Evolutionary conservation across 495 filamentous ascomycete genomes (phyloP).

Genomic region (Thermochaetoides thermophila): DNA sequence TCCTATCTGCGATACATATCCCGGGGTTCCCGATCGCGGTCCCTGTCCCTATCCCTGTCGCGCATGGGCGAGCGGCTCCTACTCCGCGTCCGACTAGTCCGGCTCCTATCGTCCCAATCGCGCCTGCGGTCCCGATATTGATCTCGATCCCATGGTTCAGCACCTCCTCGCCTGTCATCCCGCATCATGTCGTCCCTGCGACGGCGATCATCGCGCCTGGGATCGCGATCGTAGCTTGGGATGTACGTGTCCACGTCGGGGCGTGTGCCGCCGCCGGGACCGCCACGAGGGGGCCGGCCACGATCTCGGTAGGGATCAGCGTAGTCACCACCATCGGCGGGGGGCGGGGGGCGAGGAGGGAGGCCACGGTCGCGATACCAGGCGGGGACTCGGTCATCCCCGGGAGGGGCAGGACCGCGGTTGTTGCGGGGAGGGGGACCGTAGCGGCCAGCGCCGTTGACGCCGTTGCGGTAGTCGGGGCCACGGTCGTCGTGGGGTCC

Average conservation of each 20-base stretch:
- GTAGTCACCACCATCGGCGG: constrained; percentile 25
- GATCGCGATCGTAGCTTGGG: constrained; percentile 35
- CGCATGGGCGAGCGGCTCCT: constrained; percentile 34
- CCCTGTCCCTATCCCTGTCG: constrained; percentile 25
- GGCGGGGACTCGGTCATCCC: constrained; percentile 31
- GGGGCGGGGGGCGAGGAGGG: constrained; percentile 28
- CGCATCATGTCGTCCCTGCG: constrained; percentile 31
- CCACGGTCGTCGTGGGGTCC: constrained; percentile 45
- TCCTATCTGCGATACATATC: constrained; percentile 30
- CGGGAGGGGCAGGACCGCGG: constrained; percentile 18
- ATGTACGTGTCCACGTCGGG: constrained; percentile 47
- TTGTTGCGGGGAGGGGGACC: constrained; percentile 18
- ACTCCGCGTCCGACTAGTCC: constrained; percentile 32
- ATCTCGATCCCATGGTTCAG: too few relatives aligned
- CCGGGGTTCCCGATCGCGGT: constrained; percentile 15
- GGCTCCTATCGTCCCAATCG: constrained; percentile 34
- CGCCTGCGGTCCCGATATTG: constrained; percentile 13
- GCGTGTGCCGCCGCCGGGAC: constrained; percentile 17
- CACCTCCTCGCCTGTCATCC: too few relatives aligned
- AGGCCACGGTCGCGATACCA: constrained; percentile 34
- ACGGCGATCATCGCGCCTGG: constrained; percentile 31
- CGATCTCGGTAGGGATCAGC: constrained; percentile 25
- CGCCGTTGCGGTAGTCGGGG: constrained; percentile 26
- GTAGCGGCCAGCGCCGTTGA: constrained; percentile 27
- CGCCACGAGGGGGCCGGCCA: constrained; percentile 10